A percentile compares a stretch with the other conserved stretches of the same genome.
Conservation (phyloP, 371 early-diverging fungal species). For the Apophysomyces elegans region DNA sequence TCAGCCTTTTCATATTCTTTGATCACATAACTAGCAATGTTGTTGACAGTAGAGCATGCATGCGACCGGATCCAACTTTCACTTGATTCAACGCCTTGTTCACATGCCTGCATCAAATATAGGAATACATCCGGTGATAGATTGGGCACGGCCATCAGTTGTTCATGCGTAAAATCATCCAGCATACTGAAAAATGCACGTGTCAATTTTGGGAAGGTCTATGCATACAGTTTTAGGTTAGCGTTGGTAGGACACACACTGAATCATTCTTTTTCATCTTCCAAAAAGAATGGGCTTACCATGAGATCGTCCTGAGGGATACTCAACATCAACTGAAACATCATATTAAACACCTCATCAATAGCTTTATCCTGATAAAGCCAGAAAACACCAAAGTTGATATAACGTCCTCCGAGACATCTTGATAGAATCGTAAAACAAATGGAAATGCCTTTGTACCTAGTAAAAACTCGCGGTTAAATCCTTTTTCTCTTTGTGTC, state of each 20-base stretch:
- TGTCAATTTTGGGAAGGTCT: constrained; percentile 72
- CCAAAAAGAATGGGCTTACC: constrained; percentile 39
- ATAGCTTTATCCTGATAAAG: constrained; percentile 89
- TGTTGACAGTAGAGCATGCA: constrained; percentile 77
- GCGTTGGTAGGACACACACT: constrained; percentile 4
- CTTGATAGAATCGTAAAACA: constrained; percentile 78
- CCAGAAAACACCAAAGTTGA: constrained; percentile 92
- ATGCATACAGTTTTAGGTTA: background rate
- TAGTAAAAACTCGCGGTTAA: constrained; percentile 16
- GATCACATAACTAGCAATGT: constrained; percentile 73
- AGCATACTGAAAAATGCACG: constrained; percentile 62
- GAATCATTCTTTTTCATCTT: background rate
- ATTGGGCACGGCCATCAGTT: constrained; percentile 62
- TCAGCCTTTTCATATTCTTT: constrained; percentile 60
- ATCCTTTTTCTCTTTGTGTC: too few species aligned
- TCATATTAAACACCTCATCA: constrained; percentile 67
- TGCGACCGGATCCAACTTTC: constrained; percentile 64
- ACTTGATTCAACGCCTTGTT: constrained; percentile 57
- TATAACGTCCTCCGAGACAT: constrained; percentile 81
- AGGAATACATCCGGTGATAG: constrained; percentile 57
- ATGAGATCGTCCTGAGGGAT: constrained; percentile 78
- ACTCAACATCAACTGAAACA: constrained; percentile 72
- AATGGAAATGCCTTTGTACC: constrained; percentile 80
- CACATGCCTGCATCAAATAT: constrained; percentile 66
- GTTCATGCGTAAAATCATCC: constrained; percentile 69